Evolutionary conservation across 176 grass and related monocot genomes (phyloP), one percentile per base, ranked within the genome.

Genomic region (Rhynchospora tenuis): DNA sequence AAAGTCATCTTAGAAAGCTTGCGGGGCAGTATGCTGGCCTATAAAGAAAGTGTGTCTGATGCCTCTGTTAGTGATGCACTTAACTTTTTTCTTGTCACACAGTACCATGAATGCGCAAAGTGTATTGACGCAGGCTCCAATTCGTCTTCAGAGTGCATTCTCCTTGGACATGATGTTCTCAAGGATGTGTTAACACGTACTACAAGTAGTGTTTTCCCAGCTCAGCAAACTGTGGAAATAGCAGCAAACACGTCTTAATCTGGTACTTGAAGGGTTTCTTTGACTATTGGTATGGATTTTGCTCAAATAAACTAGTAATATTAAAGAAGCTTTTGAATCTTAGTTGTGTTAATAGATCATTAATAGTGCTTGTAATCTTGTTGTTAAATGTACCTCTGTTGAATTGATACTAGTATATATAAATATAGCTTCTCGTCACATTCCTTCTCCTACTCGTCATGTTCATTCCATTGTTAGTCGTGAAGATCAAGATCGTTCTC

Each of bases 101-200:
- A 93, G 55, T 97, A 97, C 78, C 93, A 93, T 45, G n/a, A 89
- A 93, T 43, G 90, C 94, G 93, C 93, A 91, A 97, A 97, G 78
- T 91, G 93, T 45, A 91, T 97, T 0, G 89, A 89, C 9, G 91
- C 94, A 2, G 29, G 78, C 0, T 97, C 94, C 29, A 97, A 93
- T 78, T 87, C 89, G 2, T 91, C 94, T 14, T 79, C 91, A 1
- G 91, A 93, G 19, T 97, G 93, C 80, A 91, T 93, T 74, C 94
- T n/a, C 1, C 91, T 91, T 19, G 94, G 94, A 12, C 91, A 87
- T 2, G 94, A 89, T 2, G 91, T 87, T 0, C 89, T 97, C 22
- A 84, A 73, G 7, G 94, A 97, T 74, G 77, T 97, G 22, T 87
- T 91, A 15, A 81, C 81, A 3, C 94, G 93, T 85, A 97, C 93